Conservation (phyloP, 441 rosid genomes). For the Populus tomentosa region DNA sequence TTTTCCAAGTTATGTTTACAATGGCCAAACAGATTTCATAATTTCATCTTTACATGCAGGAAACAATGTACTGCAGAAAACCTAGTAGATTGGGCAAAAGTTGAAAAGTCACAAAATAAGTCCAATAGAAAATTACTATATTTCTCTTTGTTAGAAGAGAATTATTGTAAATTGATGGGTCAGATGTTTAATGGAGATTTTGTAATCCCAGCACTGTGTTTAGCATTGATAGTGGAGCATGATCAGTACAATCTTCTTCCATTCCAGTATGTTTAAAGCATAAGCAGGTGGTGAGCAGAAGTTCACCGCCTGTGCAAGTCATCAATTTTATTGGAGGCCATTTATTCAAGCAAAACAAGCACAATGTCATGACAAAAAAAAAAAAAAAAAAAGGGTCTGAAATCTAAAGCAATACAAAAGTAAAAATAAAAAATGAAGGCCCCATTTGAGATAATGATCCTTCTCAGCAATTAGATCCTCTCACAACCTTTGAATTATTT, state of each 20-base stretch:
- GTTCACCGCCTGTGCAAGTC: constrained; percentile 17
- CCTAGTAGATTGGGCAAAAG: background rate
- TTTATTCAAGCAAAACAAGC: no score
- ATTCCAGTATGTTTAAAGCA: background rate
- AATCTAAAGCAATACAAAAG: background rate
- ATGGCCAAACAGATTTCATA: background rate
- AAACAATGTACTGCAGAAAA: background rate
- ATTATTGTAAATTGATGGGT: background rate
- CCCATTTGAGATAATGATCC: constrained; percentile 3
- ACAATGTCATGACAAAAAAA: no score
- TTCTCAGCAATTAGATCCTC: constrained; percentile 25
- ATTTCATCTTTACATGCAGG: background rate
- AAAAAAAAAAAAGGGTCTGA: background rate
- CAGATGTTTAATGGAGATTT: background rate
- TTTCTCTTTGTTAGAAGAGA: background rate
- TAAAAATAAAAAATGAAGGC: background rate
- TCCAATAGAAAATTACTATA: background rate
- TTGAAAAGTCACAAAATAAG: background rate
- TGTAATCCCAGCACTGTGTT: background rate
- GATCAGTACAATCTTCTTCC: background rate
- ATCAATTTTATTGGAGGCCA: constrained; percentile 3
- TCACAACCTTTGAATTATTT: constrained; percentile 13
- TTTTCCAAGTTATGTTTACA: background rate
- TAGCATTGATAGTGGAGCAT: background rate
- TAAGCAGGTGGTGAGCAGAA: constrained; percentile 5